These are phyloP conservation scores for Pachyrhizus erosus DNA, from an alignment of 306 rosid genomes.

Conservation along the genomic window DNA sequence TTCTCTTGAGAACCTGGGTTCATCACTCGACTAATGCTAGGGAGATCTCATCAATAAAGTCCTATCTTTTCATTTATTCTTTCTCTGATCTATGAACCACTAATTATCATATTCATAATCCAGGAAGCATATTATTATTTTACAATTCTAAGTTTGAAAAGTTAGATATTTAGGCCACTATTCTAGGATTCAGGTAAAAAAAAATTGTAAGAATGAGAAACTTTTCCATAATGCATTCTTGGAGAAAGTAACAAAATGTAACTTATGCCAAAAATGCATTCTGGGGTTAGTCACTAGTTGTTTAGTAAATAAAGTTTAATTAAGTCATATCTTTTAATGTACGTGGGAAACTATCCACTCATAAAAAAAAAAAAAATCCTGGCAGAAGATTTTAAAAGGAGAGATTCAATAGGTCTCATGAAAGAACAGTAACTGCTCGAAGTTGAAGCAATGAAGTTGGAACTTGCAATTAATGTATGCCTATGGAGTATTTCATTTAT, in stretches of 20 bases:
- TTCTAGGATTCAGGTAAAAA: not conserved
- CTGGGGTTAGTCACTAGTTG: not conserved
- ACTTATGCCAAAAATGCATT: not conserved
- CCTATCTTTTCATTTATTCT: not conserved
- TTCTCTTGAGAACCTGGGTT: not conserved
- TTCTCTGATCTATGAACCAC: not conserved
- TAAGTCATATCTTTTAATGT: not conserved
- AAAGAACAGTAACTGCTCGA: not conserved
- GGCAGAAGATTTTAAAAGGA: not conserved
- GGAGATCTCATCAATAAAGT: not conserved
- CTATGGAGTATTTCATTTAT: not conserved
- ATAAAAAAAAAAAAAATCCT: not conserved
- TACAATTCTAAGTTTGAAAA: conserved; percentile 51
- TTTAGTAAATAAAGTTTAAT: not conserved
- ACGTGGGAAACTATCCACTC: not conserved
- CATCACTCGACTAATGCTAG: not conserved
- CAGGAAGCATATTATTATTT: conserved; percentile 47
- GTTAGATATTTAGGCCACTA: conserved; percentile 47
- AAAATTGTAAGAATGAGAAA: not conserved
- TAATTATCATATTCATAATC: conserved; percentile 36
- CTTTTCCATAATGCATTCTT: not conserved
- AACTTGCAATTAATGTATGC: conserved; percentile 7
- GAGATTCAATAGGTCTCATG: conserved; percentile 1
- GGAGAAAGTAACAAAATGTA: not conserved
- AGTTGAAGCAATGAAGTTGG: not conserved